Base-by-base conservation (phyloP, 495 filamentous ascomycete species). In the Tuber magnatum region DNA sequence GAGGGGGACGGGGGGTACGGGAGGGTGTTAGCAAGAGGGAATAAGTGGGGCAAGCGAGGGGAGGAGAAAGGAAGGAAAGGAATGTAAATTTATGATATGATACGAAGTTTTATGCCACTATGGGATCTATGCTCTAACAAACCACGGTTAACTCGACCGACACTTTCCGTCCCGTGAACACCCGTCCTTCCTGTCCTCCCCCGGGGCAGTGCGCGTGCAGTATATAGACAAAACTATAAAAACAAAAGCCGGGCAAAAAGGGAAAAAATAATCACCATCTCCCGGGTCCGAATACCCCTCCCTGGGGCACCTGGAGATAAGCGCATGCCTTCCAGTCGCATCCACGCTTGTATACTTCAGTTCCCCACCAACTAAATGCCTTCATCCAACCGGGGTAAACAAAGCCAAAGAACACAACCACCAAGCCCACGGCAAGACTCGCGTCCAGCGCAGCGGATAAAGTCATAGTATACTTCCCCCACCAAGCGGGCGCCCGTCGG, bases 401-500 rank as follows among this genome's bases (percentile, higher is more conserved):
- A 69, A 95, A 88, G 0, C 88, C 90, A 81, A 97, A 95, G 83
- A 97, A 95, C 10, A 95, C 88, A 1, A 94, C 87, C 9, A 95
- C 88, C 3, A 94, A 88, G 0, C 90, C 90, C 79, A 93, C 90
- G 5, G 93, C 93, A 24, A 94, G 81, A 1, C 92, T 92, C 3
- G 92, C 93, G 73, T 96, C 93, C 51, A 97, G 85, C 18, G 92
- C 93, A 1, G 93, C 93, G 48, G 88, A 91, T 42, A 96, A 85
- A 1, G 92, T 94, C 91, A 94, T 94, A 28, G 91, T 94, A 83
- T 97, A 97, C 83, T 96, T 94, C 2, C 88, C 88, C 92, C 92
- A 94, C 93, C 93, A 96, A 8, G 86, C 88, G 1, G 81, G 83
- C 22, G 87, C 89, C n/a, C 89, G 85, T 9, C 86, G 87, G 78